Evolutionary conservation across 2,329 filamentous ascomycete genomes (phyloP), one percentile per base, ranked within the genome.

Genomic region (Phymatotrichopsis omnivora): DNA sequence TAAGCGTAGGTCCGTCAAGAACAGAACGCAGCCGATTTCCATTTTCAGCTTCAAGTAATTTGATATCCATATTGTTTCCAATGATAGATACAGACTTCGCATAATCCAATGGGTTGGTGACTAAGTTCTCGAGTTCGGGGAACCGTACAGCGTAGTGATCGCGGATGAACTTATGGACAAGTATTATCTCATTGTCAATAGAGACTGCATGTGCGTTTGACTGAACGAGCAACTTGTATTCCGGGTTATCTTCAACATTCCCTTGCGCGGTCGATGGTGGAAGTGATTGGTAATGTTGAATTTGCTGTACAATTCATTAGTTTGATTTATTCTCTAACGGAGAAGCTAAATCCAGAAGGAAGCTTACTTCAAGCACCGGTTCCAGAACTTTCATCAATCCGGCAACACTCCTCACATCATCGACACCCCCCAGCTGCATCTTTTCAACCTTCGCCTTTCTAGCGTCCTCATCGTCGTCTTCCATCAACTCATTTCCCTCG

Each of bases 91-190:
- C 91, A 0, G 91, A 85, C 67, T 93, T 94, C 22, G 89, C 86
- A 66, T 95, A 98, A 62, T 95, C 85, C 39, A 96, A 73, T 1
- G 91, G 86, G 58, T 89, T 94, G 46, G 84, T 85, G 49, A 98
- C 81, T 25, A 98, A 75, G 14, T 75, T 76, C 64, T 98, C 91
- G 30, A 98, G 75, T 64, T 95, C 89, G 0, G 91, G 89, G 60
- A 96, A 98, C 50, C 89, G 78, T 14, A 82, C 74, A 7, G 87
- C 94, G 67, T 98, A 98, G 65, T 95, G 85, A 60, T 98, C 91
- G 60, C 89, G 78, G 49, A 95, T 85, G 64, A 85, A 93, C 66
- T 98, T 98, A 71, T 98, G 91, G 17, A 96, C 84, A 6, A 91
- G 74, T 25, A 83, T 82, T 34, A 96, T 83, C 64, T 96, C 89